These are phyloP conservation scores for Syzygium malaccense DNA, from an alignment of 441 rosid species.

Conservation along the genomic window DNA sequence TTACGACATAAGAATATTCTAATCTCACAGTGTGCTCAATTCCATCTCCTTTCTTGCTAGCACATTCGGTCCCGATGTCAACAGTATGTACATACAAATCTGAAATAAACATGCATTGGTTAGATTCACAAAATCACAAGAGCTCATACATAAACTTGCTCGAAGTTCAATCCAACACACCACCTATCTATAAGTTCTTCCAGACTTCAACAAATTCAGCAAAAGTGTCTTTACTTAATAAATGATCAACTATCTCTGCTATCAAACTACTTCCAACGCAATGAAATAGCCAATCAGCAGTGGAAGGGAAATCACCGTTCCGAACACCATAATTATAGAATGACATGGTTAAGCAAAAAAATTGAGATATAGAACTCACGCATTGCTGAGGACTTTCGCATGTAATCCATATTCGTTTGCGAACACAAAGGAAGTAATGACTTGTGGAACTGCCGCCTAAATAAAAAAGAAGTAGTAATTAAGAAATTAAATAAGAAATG, in stretches of 20 bases:
- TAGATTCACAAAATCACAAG: background rate
- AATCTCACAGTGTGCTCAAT: no score
- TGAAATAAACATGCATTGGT: background rate
- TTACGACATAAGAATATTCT: no score
- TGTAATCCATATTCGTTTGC: conserved; percentile 1
- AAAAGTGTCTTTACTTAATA: background rate
- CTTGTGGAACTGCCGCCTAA: background rate
- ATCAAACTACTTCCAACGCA: background rate
- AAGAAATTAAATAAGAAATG: background rate
- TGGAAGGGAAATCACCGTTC: background rate
- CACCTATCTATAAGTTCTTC: background rate
- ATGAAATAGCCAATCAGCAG: background rate
- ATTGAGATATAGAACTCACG: background rate
- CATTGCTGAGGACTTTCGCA: background rate
- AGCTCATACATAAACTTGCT: background rate
- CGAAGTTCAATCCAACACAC: background rate
- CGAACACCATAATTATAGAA: background rate
- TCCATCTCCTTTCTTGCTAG: no score
- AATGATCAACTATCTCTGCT: background rate
- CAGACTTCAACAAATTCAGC: background rate
- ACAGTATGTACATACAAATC: background rate
- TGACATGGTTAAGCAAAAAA: background rate
- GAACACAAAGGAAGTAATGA: background rate
- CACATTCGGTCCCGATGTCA: no score
- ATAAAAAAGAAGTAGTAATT: background rate